phyloP scores from a whole-genome alignment of 768 basidiomycete genomes.

The Amanita phalloides region DNA sequence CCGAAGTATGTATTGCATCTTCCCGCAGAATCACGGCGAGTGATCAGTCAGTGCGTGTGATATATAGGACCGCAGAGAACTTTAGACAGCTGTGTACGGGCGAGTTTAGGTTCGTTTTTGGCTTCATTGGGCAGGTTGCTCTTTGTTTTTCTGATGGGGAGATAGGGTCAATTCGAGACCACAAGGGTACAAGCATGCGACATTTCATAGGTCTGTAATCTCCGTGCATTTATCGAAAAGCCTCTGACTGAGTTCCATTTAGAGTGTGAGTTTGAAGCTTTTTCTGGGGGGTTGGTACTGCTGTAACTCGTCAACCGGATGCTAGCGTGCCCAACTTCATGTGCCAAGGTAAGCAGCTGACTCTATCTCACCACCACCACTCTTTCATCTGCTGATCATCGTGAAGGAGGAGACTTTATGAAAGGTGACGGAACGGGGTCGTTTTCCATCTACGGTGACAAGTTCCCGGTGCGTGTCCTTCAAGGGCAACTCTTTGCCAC shows the following conservation, averaged over 20 bases:
- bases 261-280: slow-evolving; percentile 1
- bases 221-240: background rate
- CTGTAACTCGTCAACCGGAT: background rate
- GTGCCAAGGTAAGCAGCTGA: slow-evolving; percentile 63
- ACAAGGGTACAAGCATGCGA: slow-evolving; percentile 86
- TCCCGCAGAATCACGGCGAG: background rate
- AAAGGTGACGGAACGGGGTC: slow-evolving; percentile 93
- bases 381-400: background rate
- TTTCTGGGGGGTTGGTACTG: background rate
- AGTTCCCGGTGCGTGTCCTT: slow-evolving; percentile 59
- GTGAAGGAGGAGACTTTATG: slow-evolving; percentile 82
- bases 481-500: background rate
- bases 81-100: slow-evolving; percentile 96
- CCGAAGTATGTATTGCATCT: slow-evolving; percentile 58
- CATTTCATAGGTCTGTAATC: slow-evolving; percentile 71
- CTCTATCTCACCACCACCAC: background rate
- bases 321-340: slow-evolving; percentile 87
- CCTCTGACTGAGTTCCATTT: background rate
- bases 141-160: slow-evolving; percentile 5
- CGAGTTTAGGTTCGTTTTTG: slow-evolving; percentile 64
- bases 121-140: too few species aligned
- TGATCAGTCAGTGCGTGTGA: slow-evolving; percentile 1
- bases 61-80: slow-evolving; percentile 86
- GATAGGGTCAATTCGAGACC: slow-evolving; percentile 71
- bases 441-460: slow-evolving; percentile 95